Evolutionary conservation across 1,139 yeast genomes (phyloP).

Genomic region (Casaregolazyma suthepensis): DNA sequence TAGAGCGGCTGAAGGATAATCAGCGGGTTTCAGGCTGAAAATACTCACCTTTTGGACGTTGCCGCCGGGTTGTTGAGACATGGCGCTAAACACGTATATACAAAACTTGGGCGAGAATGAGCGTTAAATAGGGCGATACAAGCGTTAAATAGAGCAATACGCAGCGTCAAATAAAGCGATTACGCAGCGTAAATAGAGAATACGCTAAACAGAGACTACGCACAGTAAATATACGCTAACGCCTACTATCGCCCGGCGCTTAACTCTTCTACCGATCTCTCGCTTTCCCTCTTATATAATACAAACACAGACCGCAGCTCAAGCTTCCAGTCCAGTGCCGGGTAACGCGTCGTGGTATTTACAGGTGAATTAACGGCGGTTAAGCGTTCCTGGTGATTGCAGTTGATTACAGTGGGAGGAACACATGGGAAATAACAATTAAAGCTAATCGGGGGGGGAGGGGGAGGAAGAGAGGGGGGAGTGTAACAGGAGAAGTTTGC

Average conservation of each 20-base stretch:
- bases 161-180: too few species aligned
- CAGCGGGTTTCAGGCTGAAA: neutral
- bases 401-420: neutral
- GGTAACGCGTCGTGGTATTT: neutral
- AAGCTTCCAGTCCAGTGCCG: neutral
- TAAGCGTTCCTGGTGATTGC: neutral
- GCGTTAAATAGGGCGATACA: too few species aligned
- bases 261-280: neutral
- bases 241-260: neutral
- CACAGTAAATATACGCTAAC: neutral
- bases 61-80: slow-evolving; percentile 3
- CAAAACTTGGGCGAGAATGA: too few species aligned
- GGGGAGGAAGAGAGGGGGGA: neutral
- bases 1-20: neutral
- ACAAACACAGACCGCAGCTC: neutral
- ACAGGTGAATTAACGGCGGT: neutral
- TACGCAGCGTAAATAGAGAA: too few species aligned
- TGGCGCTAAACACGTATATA: neutral
- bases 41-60: slow-evolving; percentile 2
- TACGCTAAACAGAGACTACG: too few species aligned
- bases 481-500: neutral
- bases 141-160: too few species aligned
- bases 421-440: neutral
- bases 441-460: neutral
- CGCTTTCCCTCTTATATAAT: neutral